Evolutionary conservation across 768 basidiomycete genomes (phyloP).

Genomic region (Amanita jacksonii): DNA sequence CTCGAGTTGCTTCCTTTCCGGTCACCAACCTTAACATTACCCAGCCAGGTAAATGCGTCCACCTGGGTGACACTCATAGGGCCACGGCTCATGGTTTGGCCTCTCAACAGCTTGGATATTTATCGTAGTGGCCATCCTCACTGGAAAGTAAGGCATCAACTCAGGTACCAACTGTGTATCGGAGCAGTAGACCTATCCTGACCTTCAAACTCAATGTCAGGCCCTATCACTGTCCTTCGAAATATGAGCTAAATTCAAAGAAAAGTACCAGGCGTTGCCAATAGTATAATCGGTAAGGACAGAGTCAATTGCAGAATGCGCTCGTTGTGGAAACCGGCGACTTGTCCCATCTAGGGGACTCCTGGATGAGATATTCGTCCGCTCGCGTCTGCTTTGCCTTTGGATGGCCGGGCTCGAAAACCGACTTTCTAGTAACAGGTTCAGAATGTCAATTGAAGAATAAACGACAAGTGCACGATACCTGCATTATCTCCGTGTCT

Average conservation of each 20-base stretch:
- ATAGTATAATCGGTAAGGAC: slow-evolving; percentile 69
- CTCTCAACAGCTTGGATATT: slow-evolving; percentile 14
- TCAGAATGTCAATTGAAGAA: neutral
- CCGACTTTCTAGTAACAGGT: slow-evolving; percentile 39
- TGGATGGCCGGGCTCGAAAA: slow-evolving; percentile 22
- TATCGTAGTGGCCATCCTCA: no score
- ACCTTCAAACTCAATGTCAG: no score
- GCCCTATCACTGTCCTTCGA: neutral
- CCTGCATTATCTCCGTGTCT: slow-evolving; percentile 59
- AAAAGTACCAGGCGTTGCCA: slow-evolving; percentile 11
- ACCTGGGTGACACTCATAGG: slow-evolving; percentile 39
- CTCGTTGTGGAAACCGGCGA: slow-evolving; percentile 43
- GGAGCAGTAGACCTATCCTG: no score
- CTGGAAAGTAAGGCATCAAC: no score
- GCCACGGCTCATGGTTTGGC: slow-evolving; percentile 40
- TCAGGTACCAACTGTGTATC: no score
- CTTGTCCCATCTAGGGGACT: slow-evolving; percentile 33
- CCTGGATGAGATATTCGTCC: slow-evolving; percentile 38
- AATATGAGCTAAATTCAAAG: neutral
- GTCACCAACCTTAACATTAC: slow-evolving; percentile 56
- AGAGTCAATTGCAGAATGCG: slow-evolving; percentile 54
- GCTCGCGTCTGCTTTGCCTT: slow-evolving; percentile 20
- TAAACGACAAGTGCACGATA: slow-evolving; percentile 16
- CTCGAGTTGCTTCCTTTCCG: slow-evolving; percentile 48
- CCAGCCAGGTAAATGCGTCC: slow-evolving; percentile 64